A percentile compares a stretch with the other conserved stretches of the same genome.
These are phyloP conservation scores for Endocarpon pusillum DNA, from an alignment of 495 filamentous ascomycete species.

Conservation along the genomic window DNA sequence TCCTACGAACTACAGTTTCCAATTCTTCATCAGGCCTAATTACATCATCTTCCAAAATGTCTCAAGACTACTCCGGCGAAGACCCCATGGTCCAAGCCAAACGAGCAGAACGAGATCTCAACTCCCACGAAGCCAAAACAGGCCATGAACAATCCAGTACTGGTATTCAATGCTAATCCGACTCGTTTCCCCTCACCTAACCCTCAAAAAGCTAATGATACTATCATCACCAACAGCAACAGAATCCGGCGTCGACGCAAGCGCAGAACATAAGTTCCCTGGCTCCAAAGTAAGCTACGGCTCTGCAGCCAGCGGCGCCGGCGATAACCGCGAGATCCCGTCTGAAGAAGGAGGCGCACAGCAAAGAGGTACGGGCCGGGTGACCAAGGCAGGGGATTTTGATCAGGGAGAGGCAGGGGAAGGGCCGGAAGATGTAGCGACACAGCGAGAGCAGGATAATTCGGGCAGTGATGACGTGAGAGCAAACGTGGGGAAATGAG, in stretches of 20 bases:
- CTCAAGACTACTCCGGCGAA: conserved; percentile 13
- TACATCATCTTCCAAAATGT: conserved; percentile 9
- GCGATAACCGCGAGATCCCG: conserved; percentile 32
- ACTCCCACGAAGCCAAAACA: conserved; percentile 25
- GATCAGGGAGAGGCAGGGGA: conserved; percentile 31
- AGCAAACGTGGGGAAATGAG: conserved; percentile 19
- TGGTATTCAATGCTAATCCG: not conserved
- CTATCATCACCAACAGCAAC: conserved; percentile 8
- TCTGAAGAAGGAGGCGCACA: conserved; percentile 26
- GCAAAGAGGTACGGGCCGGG: conserved; percentile 6
- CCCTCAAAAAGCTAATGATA: not conserved
- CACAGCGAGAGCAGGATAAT: conserved; percentile 15
- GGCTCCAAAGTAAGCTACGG: conserved; percentile 24
- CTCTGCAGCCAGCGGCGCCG: conserved; percentile 24
- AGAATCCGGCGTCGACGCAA: conserved; percentile 30
- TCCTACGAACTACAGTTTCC: no score
- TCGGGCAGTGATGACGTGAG: conserved; percentile 26
- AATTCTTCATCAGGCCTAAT: no score
- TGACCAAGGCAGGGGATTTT: conserved; percentile 30
- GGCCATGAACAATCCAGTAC: conserved; percentile 10
- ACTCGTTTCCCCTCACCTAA: not conserved
- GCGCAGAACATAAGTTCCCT: conserved; percentile 21
- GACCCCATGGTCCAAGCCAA: conserved; percentile 20
- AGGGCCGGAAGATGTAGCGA: conserved; percentile 28
- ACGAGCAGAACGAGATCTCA: conserved; percentile 30